Evolutionary conservation across 1,139 yeast species (phyloP), one percentile per base, ranked within the genome.

Genomic region (Kodamaea derodonti): DNA sequence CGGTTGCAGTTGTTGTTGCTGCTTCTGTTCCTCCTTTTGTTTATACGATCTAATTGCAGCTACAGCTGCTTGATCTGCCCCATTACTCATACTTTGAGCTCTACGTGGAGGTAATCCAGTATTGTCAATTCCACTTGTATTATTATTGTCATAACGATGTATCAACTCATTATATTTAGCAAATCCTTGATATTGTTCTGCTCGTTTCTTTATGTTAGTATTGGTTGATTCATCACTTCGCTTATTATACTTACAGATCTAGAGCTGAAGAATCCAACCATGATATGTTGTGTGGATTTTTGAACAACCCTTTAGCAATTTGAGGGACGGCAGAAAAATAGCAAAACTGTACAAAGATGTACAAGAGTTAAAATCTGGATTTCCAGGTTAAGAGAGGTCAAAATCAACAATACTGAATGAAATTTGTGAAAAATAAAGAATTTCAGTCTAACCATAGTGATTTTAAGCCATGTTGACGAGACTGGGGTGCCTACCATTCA

Each of bases 1-100:
- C 14, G 30, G 35, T 10, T 25, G 14, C 16, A 12, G 18, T 30
- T 15, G 24, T 12, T 8, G 20, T 12, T 24, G 14, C 20, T 17
- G 35, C 17, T 10, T 11, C 12, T 14, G 30, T 4, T 25, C 27
- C 11, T 27, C 20, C 31, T 34, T 29, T 13, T 15, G 25, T 11
- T 25, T 35, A 20, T 52, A 47, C 42, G 60, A 51, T 39, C 62
- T 52, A 24, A 68, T 47, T 5, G 75, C 75, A 1, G 73, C 74
- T 33, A 54, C 41, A 1, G 75, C 75, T 2, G 75, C 73, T 39
- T 48, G 58, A 12, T 72, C 71, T 16, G 74, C 75, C 18, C 62
- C 58, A 22, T 47, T 49, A 17, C 54, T 45, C 29, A 58, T 46
- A 17, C 62, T 55, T 36, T 51, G 60, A 14, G 52, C 39, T 20